A percentile compares a stretch with the other conserved stretches of the same genome.
phyloP scores from a whole-genome alignment of 108 stramenopile genomes.

The Thalassiosira profunda region DNA sequence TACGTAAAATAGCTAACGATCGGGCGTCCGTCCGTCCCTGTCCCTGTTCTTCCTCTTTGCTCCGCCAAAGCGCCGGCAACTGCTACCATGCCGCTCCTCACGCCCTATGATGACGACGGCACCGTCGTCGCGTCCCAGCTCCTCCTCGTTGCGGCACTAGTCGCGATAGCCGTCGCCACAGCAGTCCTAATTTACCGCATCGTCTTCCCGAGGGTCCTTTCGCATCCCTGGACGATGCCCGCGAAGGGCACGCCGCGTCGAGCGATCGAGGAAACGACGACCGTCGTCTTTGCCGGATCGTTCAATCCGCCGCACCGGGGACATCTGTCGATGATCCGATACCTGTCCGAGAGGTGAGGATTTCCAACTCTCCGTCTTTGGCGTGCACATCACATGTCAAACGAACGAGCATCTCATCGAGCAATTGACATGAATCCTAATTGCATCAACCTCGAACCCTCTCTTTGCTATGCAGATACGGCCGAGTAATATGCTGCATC shows the following conservation, averaged over 20 bases:
- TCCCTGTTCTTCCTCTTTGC: too few species aligned
- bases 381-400: neutral
- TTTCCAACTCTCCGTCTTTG: neutral
- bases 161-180: neutral
- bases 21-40: too few species aligned
- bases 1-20: too few species aligned
- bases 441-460: too few species aligned
- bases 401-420: neutral
- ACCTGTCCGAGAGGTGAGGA: constrained; percentile 63
- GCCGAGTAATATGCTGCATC: constrained; percentile 74
- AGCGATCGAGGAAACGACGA: constrained; percentile 38
- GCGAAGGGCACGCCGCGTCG: constrained; percentile 12
- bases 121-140: neutral
- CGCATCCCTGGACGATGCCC: constrained; percentile 40
- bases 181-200: constrained; percentile 27
- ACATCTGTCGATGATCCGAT: constrained; percentile 81
- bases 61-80: too few species aligned
- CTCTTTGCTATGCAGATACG: too few species aligned
- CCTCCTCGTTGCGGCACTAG: neutral
- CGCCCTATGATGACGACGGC: too few species aligned
- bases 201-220: constrained; percentile 38
- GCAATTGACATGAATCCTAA: neutral
- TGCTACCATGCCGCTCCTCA: too few species aligned
- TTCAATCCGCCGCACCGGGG: constrained; percentile 91
- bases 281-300: constrained; percentile 80